Evolutionary conservation across 2,329 filamentous ascomycete species (phyloP).

Genomic region (Calonectria pseudoturangicola): DNA sequence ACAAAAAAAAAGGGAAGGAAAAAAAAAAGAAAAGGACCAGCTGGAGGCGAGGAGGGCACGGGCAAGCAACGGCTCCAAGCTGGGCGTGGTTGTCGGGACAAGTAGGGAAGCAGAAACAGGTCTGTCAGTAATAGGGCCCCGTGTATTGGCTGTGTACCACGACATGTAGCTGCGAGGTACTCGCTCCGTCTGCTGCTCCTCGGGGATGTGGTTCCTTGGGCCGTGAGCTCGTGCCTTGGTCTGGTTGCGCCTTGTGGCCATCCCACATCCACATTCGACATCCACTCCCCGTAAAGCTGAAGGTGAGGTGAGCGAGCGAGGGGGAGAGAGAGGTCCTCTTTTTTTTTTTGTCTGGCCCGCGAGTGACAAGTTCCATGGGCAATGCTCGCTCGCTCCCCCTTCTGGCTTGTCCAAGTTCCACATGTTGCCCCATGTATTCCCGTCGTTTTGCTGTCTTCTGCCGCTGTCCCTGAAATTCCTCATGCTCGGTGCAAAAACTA

Average conservation of each 20-base stretch:
- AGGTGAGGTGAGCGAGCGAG: constrained; percentile 28
- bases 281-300: constrained; percentile 25
- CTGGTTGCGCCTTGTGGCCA: constrained; percentile 21
- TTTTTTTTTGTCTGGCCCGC: constrained; percentile 23
- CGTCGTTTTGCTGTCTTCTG: constrained; percentile 7
- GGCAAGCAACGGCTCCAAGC: constrained; percentile 32
- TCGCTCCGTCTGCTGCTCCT: background rate
- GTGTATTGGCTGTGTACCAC: constrained; percentile 15
- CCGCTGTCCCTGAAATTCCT: constrained; percentile 32
- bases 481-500: constrained; percentile 31
- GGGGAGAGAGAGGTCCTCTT: constrained; percentile 5
- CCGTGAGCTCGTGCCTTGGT: constrained; percentile 20
- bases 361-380: constrained; percentile 25
- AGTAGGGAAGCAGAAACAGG: constrained; percentile 24
- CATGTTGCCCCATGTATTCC: constrained; percentile 14
- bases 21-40: background rate
- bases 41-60: constrained; percentile 22
- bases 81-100: constrained; percentile 34
- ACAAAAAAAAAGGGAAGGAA: background rate
- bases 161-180: constrained; percentile 33
- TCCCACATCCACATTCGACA: constrained; percentile 19
- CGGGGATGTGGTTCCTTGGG: constrained; percentile 35
- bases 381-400: constrained; percentile 9
- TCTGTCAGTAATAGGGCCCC: constrained; percentile 1
- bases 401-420: constrained; percentile 35